These are phyloP conservation scores for Pleodorina starrii DNA, from an alignment of 139 green algal genomes.

Conservation along the genomic window DNA sequence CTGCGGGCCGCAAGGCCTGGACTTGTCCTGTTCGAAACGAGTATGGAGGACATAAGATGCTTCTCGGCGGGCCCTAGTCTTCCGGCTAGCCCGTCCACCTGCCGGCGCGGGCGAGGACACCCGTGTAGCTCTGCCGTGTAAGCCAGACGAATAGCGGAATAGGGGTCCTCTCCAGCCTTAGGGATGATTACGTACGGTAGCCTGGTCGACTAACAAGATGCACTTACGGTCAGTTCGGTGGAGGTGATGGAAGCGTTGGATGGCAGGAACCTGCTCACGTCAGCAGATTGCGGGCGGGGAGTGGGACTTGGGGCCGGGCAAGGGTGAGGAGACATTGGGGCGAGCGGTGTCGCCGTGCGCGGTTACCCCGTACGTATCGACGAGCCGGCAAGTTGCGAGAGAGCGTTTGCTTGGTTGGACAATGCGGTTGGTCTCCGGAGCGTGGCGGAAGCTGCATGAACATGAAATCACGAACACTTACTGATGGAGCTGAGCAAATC, in stretches of 20 bases:
- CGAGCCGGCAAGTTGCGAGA: neutral
- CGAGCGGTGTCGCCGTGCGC: neutral
- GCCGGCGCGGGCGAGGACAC: no score
- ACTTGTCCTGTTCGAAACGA: neutral
- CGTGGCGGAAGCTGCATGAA: neutral
- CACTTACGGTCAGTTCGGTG: constrained; percentile 9
- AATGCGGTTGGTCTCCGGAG: neutral
- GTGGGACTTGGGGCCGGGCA: neutral
- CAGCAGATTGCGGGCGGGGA: no score
- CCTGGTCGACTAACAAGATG: neutral
- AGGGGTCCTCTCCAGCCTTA: neutral
- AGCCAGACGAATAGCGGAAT: no score
- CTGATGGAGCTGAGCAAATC: neutral
- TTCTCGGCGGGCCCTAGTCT: neutral
- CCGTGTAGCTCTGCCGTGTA: no score
- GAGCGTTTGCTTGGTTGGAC: neutral
- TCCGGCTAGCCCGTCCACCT: no score
- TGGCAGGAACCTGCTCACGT: neutral
- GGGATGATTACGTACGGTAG: neutral
- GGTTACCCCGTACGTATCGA: neutral
- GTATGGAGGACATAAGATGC: neutral
- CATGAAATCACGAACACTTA: neutral
- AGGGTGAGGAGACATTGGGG: neutral
- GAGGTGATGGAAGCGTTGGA: neutral
- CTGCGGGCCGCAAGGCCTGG: neutral